Percentiles rank a stretch among this genome's conserved stretches.
Evolutionary conservation across 1,284 basidiomycete genomes (phyloP).

Genomic region (Leccinum variabile): DNA sequence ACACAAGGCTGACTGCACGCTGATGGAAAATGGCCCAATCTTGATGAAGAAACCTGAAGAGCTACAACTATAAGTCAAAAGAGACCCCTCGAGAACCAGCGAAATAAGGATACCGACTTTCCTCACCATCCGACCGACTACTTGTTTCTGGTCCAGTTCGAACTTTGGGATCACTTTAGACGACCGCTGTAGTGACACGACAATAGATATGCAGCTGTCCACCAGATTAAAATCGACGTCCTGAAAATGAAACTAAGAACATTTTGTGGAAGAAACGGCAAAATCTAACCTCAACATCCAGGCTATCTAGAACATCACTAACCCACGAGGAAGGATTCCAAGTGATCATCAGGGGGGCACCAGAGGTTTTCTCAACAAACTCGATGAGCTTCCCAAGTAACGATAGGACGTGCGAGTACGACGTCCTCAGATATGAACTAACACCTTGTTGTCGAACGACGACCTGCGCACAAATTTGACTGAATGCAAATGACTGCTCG

Average conservation of each 20-base stretch:
- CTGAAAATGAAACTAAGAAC: conserved; percentile 37
- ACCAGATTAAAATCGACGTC: conserved; percentile 64
- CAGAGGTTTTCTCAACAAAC: conserved; percentile 39
- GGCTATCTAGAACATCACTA: conserved; percentile 44
- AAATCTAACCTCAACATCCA: conserved; percentile 53
- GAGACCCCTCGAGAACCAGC: neutral
- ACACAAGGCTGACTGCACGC: conserved; percentile 83
- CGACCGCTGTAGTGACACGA: conserved; percentile 56
- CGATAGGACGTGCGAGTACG: conserved; percentile 48
- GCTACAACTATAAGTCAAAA: conserved; percentile 39
- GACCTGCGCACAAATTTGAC: conserved; percentile 43
- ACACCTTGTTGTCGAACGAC: conserved; percentile 36
- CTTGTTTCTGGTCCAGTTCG: conserved; percentile 52
- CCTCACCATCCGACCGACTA: conserved; percentile 58
- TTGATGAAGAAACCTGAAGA: conserved; percentile 76
- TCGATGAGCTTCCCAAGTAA: conserved; percentile 52
- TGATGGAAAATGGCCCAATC: conserved; percentile 75
- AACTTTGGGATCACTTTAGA: conserved; percentile 52
- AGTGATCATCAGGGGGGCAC: conserved; percentile 36
- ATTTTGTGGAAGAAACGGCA: neutral
- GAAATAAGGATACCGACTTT: conserved; percentile 36
- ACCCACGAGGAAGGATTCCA: conserved; percentile 66
- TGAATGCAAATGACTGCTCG: conserved; percentile 52
- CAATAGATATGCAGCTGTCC: conserved; percentile 61
- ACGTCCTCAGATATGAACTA: conserved; percentile 42